phyloP scores from a whole-genome alignment of 108 stramenopile species.

The Nitzschia inconspicua region DNA sequence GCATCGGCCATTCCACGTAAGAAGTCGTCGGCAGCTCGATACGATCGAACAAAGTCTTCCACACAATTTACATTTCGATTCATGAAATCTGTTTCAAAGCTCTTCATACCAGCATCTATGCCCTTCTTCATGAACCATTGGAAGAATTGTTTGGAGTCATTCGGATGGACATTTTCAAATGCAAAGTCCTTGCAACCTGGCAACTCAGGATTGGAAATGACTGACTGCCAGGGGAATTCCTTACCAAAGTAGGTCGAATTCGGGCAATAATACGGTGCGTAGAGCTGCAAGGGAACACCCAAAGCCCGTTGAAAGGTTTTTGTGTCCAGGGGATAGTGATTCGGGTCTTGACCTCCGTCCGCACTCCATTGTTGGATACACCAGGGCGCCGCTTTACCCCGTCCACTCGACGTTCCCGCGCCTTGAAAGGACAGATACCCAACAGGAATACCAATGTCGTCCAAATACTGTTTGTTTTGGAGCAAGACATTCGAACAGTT shows the following conservation, averaged over 20 bases:
- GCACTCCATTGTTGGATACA: conserved; percentile 34
- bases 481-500: conserved; percentile 32
- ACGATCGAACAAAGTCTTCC: conserved; percentile 15
- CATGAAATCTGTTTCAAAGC: conserved; percentile 49
- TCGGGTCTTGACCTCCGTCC: conserved; percentile 26
- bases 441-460: conserved; percentile 17
- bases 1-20: conserved; percentile 38
- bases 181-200: conserved; percentile 25
- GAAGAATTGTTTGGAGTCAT: conserved; percentile 27
- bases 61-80: conserved; percentile 41
- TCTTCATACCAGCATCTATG: conserved; percentile 22
- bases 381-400: conserved; percentile 38
- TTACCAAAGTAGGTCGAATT: conserved; percentile 9
- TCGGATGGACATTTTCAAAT: conserved; percentile 22
- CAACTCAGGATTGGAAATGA: conserved; percentile 18
- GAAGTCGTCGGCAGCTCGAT: conserved; percentile 8
- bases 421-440: conserved; percentile 47
- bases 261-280: conserved; percentile 44
- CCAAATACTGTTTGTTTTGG: conserved; percentile 18
- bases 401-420: conserved; percentile 31
- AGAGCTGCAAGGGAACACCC: conserved; percentile 33
- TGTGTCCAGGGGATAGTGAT: conserved; percentile 23
- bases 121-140: conserved; percentile 31
- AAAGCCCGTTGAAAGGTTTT: conserved; percentile 15
- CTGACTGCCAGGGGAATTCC: conserved; percentile 12